Evolutionary conservation across 805 yeast species (phyloP).

Genomic region (Tetrapisispora arboricola): DNA sequence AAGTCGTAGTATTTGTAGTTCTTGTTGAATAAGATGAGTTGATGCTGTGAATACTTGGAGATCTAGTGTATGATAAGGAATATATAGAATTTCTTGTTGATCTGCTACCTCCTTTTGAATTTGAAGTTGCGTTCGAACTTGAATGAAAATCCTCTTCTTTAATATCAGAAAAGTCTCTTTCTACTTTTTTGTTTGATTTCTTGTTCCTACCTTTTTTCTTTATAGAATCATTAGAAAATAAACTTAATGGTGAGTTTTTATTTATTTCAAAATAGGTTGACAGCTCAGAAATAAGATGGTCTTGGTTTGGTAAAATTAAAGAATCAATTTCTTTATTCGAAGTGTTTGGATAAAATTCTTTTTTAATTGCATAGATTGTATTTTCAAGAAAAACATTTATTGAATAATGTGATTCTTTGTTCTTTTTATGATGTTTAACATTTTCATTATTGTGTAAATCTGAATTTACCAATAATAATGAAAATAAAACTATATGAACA

Average conservation of each 20-base stretch:
- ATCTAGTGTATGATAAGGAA: not conserved
- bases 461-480: constrained; percentile 64
- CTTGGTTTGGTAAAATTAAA: constrained; percentile 4
- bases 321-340: constrained; percentile 6
- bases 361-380: constrained; percentile 38
- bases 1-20: not conserved
- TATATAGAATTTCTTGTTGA: constrained; percentile 3
- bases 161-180: not conserved
- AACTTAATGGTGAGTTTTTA: constrained; percentile 17
- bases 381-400: constrained; percentile 38
- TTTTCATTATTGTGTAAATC: constrained; percentile 52
- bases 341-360: constrained; percentile 11
- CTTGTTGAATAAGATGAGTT: constrained; percentile 1
- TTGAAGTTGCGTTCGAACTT: not conserved
- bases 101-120: constrained; percentile 1
- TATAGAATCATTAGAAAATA: constrained; percentile 8
- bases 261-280: constrained; percentile 15
- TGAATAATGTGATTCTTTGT: constrained; percentile 21
- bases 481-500: constrained; percentile 64
- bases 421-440: constrained; percentile 26
- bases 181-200: not conserved
- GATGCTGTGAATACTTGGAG: constrained; percentile 1
- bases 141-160: not conserved
- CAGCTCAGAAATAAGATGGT: constrained; percentile 13
- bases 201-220: not conserved